Conservation (phyloP, 1,284 basidiomycete species). For the Vanrija sp. region DNA sequence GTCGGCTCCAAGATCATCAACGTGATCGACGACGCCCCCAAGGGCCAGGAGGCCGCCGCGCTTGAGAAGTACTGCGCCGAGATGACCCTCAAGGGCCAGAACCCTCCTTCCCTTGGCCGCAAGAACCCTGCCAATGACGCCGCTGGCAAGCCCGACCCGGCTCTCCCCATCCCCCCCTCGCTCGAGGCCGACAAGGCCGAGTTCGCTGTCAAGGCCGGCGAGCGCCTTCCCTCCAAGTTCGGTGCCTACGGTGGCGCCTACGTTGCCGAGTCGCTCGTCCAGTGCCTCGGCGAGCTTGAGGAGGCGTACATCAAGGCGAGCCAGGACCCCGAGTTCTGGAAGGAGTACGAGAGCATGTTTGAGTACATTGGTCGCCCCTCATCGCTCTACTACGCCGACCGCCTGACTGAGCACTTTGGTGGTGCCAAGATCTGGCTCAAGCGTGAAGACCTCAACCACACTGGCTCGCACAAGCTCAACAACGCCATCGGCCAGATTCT, state of each 20-base stretch:
- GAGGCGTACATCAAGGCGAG: conserved; percentile 82
- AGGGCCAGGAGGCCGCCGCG: conserved; percentile 56
- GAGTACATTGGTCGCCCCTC: conserved; percentile 81
- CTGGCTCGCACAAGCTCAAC: conserved; percentile 96
- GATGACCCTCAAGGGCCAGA: conserved; percentile 61
- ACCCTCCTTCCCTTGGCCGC: conserved; percentile 39
- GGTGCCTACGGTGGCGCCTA: conserved; percentile 97
- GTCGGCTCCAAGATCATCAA: conserved; percentile 82
- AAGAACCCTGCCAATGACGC: conserved; percentile 18
- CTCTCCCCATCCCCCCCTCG: conserved; percentile 41
- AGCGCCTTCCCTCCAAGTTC: conserved; percentile 73
- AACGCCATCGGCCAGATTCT: conserved; percentile 94
- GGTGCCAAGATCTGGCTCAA: conserved; percentile 98
- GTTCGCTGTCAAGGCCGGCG: conserved; percentile 40
- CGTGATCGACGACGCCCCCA: conserved; percentile 64
- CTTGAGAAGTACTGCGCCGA: conserved; percentile 72
- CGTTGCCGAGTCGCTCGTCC: conserved; percentile 90
- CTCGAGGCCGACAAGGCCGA: conserved; percentile 24
- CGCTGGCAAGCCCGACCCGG: conserved; percentile 29
- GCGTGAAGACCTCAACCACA: conserved; percentile 68
- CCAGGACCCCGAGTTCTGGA: conserved; percentile 85
- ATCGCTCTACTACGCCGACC: conserved; percentile 68
- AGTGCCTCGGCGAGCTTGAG: conserved; percentile 86
- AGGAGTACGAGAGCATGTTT: conserved; percentile 83
- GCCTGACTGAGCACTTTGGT: conserved; percentile 69